Percentiles rank a stretch among this genome's conserved stretches.
These are phyloP conservation scores for Xerocomellus amylosporus DNA, from an alignment of 768 basidiomycete genomes.

Conservation along the genomic window DNA sequence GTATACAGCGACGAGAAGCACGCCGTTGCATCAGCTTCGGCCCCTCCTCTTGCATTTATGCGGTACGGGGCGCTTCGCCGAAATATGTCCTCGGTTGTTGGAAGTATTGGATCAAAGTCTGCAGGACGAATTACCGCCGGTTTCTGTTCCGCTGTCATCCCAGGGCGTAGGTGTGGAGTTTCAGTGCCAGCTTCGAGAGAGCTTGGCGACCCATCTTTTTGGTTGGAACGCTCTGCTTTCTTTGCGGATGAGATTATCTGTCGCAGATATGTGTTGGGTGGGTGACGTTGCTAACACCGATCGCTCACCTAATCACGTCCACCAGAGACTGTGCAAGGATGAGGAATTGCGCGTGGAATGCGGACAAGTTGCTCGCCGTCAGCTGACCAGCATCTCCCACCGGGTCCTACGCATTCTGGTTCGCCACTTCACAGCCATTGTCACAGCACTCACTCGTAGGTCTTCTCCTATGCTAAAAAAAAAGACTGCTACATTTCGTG, in stretches of 20 bases:
- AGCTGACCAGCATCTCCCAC: constrained; percentile 53
- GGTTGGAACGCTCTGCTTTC: constrained; percentile 55
- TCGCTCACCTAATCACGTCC: constrained; percentile 16
- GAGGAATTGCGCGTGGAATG: constrained; percentile 43
- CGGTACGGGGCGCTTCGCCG: constrained; percentile 35
- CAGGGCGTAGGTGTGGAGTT: constrained; percentile 35
- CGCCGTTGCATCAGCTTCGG: constrained; percentile 29
- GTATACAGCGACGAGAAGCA: constrained; percentile 21
- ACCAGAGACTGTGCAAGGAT: constrained; percentile 48
- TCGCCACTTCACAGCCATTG: constrained; percentile 51
- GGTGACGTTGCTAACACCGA: constrained; percentile 10
- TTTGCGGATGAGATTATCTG: constrained; percentile 53
- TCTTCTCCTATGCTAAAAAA: constrained; percentile 12
- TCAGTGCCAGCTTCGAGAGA: constrained; percentile 45
- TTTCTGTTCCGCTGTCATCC: constrained; percentile 33
- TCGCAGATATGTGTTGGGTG: constrained; percentile 46
- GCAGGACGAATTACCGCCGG: constrained; percentile 34
- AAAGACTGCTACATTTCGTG: constrained; percentile 10
- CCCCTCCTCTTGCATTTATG: constrained; percentile 35
- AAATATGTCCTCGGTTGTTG: constrained; percentile 44
- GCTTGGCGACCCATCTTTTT: constrained; percentile 56
- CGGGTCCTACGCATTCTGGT: constrained; percentile 53
- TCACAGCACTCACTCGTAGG: constrained; percentile 45
- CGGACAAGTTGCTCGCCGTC: constrained; percentile 49
- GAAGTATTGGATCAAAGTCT: constrained; percentile 37